phyloP scores from a whole-genome alignment of 345 rosid species.

The Pugionium cornutum region DNA sequence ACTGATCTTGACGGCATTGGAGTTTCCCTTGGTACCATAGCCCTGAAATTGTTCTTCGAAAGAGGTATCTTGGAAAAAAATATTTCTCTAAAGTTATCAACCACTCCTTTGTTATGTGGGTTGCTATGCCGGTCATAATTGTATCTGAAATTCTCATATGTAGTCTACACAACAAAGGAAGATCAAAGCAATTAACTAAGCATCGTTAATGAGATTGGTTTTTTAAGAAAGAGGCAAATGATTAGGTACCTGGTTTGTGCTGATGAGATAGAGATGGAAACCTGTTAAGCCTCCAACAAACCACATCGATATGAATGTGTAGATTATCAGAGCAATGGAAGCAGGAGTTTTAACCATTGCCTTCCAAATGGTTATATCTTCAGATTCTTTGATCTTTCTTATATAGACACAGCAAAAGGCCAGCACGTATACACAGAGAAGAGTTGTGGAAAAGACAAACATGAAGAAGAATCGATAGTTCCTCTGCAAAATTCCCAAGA shows the following conservation, averaged over 20 bases:
- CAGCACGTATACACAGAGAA: slow-evolving; percentile 79
- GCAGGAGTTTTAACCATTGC: slow-evolving; percentile 72
- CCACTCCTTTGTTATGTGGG: slow-evolving; percentile 76
- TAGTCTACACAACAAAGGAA: slow-evolving; percentile 58
- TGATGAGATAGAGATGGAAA: slow-evolving; percentile 81
- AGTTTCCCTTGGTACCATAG: slow-evolving; percentile 55
- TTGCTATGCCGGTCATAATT: slow-evolving; percentile 69
- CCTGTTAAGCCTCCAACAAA: slow-evolving; percentile 92
- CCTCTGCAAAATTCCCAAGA: slow-evolving; percentile 53
- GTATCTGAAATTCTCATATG: slow-evolving; percentile 80
- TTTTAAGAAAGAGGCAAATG: background rate
- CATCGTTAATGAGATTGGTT: background rate
- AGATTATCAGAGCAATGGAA: slow-evolving; percentile 71
- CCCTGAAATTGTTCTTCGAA: slow-evolving; percentile 81
- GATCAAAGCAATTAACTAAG: background rate
- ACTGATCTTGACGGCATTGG: slow-evolving; percentile 57
- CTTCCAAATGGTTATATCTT: slow-evolving; percentile 56
- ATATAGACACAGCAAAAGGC: slow-evolving; percentile 77
- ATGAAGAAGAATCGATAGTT: slow-evolving; percentile 94
- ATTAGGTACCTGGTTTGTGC: slow-evolving; percentile 72
- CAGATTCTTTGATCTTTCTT: slow-evolving; percentile 53
- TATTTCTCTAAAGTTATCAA: slow-evolving; percentile 70
- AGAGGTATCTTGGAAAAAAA: slow-evolving; percentile 63
- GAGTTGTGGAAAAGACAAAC: slow-evolving; percentile 86
- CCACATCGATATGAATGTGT: slow-evolving; percentile 70